phyloP scores from a whole-genome alignment of 2,329 filamentous ascomycete genomes.

The Clathrospora elynae region DNA sequence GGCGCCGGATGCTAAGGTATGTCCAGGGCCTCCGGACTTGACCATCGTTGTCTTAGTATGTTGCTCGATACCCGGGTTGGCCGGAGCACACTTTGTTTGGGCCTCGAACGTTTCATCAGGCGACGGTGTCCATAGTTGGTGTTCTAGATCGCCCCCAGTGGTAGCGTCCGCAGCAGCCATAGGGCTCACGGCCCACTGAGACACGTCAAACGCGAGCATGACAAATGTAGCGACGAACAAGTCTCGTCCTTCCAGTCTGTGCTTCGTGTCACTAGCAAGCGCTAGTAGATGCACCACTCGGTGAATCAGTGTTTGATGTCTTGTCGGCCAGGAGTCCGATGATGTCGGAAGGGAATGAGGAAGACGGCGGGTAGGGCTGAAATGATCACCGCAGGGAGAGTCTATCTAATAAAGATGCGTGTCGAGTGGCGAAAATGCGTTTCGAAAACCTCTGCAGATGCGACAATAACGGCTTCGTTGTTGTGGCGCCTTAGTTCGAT shows the following conservation, averaged over 20 bases:
- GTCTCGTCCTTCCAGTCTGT: conserved; percentile 26
- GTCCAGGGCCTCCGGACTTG: conserved; percentile 10
- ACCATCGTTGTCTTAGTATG: conserved; percentile 12
- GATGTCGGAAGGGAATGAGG: conserved; percentile 19
- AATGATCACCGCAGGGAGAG: conserved; percentile 27
- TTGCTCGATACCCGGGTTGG: conserved; percentile 22
- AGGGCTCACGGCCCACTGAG: conserved; percentile 25
- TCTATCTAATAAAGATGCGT: conserved; percentile 23
- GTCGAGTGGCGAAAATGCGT: conserved; percentile 20
- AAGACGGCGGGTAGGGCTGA: conserved; percentile 27
- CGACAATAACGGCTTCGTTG: conserved; percentile 7
- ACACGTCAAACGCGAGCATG: conserved; percentile 42
- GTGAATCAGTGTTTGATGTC: conserved; percentile 26
- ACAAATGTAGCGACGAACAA: conserved; percentile 34
- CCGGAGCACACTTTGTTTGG: conserved; percentile 23
- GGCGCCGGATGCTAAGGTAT: conserved; percentile 14
- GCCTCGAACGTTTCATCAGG: conserved; percentile 35
- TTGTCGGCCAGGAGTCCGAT: conserved; percentile 29
- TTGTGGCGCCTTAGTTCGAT: conserved; percentile 19
- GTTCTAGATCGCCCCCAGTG: conserved; percentile 21
- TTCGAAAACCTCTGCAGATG: conserved; percentile 16
- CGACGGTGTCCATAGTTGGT: conserved; percentile 15
- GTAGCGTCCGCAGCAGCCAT: conserved; percentile 18
- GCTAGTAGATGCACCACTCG: conserved; percentile 30
- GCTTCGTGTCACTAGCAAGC: conserved; percentile 30